Base-by-base conservation (phyloP, 768 basidiomycete species). In the Suillus variegatus region DNA sequence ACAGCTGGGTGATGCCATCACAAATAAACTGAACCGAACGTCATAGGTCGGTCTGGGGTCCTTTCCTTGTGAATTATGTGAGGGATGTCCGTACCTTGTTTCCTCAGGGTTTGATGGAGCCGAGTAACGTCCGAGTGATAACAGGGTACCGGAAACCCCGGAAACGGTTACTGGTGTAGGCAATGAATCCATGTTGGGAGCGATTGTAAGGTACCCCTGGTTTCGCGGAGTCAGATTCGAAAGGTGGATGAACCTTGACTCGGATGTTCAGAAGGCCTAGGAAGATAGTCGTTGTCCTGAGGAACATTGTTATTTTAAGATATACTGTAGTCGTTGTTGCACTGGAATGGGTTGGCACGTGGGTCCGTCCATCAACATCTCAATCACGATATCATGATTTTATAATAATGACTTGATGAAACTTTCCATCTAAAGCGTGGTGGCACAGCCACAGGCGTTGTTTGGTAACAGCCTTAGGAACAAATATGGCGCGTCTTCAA, bases 381-480 rank as follows among this genome's bases (percentile, higher is more conserved):
- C 4, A 47, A 22, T 5, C 12, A 49, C 22, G n/a, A 22, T 13
- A 14, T 22, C 6, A 49, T 46, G 44, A 46, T 3, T 20, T 40
- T 40, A n/a, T n/a, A n/a, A n/a, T n/a, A 32, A 25, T 8, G 51
- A 51, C 22, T 25, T 25, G 49, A 20, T 12, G 52, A 32, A 52
- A 52, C 7, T 28, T 54, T 18, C 14, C 13, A 43, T 3, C 2
- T 44, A 10, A 3, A 28, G 16, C 47, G 1, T 38, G 36, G 32
- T 25, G 2, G 57, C 57, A 58, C 40, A 58, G 57, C 57, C 57
- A 58, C 57, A 41, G 5, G 18, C 49, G 38, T 72, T 77, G 74
- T 75, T 77, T 77, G 72, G 74, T 64, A 61, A 63, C 69, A 7
- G 62, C 62, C 46, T 70, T 61, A 56, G 63, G 66, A 75, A 68